Evolutionary conservation across 176 grass and related monocot genomes (phyloP).

Genomic region (Carex scoparia): DNA sequence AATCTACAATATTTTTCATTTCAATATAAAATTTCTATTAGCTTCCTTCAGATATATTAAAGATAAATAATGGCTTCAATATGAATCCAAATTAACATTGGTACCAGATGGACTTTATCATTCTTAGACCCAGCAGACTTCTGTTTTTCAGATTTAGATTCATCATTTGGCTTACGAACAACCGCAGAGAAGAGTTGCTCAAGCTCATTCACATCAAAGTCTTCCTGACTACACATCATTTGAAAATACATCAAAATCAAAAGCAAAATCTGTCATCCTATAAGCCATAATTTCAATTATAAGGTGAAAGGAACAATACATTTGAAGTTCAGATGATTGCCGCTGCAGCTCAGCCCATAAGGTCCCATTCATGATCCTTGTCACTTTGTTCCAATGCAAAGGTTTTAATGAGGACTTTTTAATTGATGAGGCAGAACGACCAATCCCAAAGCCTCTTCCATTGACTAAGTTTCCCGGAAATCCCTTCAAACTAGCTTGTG

Average conservation of each 20-base stretch:
- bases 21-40: slow-evolving; percentile 7
- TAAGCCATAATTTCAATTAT: slow-evolving; percentile 11
- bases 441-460: slow-evolving; percentile 59
- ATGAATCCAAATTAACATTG: background rate
- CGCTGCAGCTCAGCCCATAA: slow-evolving; percentile 95
- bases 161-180: slow-evolving; percentile 60
- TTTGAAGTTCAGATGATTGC: slow-evolving; percentile 52
- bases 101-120: slow-evolving; percentile 94
- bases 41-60: background rate
- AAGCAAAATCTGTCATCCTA: background rate
- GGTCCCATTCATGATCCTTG: slow-evolving; percentile 81
- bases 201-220: slow-evolving; percentile 87
- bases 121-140: slow-evolving; percentile 73
- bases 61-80: slow-evolving; percentile 9
- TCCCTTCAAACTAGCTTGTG: slow-evolving; percentile 38
- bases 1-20: slow-evolving; percentile 45
- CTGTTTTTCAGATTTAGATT: slow-evolving; percentile 43
- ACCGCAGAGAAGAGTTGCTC: slow-evolving; percentile 67
- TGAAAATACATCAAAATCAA: slow-evolving; percentile 25
- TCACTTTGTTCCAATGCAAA: slow-evolving; percentile 90
- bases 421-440: slow-evolving; percentile 31
- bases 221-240: slow-evolving; percentile 50
- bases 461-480: slow-evolving; percentile 37
- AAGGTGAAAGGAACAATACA: slow-evolving; percentile 37
- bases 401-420: slow-evolving; percentile 78